Evolutionary conservation across 305 asterid species (phyloP), one percentile per base, ranked within the genome.

Genomic region (Fraxinus greggii): DNA sequence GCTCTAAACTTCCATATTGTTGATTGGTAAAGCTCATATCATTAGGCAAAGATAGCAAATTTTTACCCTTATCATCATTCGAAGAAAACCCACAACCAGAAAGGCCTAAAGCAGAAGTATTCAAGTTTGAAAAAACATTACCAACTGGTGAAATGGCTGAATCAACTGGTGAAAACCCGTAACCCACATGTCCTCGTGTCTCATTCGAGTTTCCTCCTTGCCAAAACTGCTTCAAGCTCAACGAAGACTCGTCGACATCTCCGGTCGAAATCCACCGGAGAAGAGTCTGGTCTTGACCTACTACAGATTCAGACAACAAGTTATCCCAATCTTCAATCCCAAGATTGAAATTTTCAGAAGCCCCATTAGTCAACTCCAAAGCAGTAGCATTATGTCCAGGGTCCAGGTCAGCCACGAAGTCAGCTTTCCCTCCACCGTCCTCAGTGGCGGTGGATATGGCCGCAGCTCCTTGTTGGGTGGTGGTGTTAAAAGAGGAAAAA

Each of bases 311-410:
- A 75, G 90, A 81, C 70, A 86, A 77, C 29, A 90, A 75, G 72
- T 67, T 82, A 67, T 86, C 92, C 90, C 86, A 89, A 75, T 89
- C 92, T 54, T 84, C 91, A 78, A 86, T 74, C 15, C 87, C 92
- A 82, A 88, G 83, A 80, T 72, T 87, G 72, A 54, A 84, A 77
- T 79, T 89, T 84, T 86, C 92, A 6, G 80, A 63, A 21, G 72
- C 79, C 42, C 76, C 84, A 74, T 78, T 78, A 51, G 82, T 79
- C 85, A 83, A 76, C 78, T 85, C 90, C 79, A 82, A 67, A 69
- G 80, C 89, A 81, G 75, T 80, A 0, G 79, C 78, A 72, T 80
- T 32, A 21, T 72, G 78, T 56, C 86, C n/a, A 7, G 86, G 78
- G 35, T 81, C 85, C 67, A 86, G 79, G 83, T 80, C 90, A 4